A percentile compares a stretch with the other conserved stretches of the same genome.
These are phyloP conservation scores for Flaveria brownii DNA, from an alignment of 129 eudicot genomes.

Conservation along the genomic window DNA sequence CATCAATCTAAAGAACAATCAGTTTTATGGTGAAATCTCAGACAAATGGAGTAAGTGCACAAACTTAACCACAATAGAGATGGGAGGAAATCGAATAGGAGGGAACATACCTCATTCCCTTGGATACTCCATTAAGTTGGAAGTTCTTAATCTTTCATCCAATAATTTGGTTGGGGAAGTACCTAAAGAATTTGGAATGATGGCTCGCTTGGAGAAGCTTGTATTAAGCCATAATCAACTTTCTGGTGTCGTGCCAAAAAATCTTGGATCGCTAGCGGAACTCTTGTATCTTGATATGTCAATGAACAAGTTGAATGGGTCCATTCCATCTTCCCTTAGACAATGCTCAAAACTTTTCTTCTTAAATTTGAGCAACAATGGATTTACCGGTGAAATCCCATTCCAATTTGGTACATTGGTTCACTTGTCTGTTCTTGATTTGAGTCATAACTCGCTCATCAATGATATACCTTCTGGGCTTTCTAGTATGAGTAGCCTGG, in stretches of 20 bases:
- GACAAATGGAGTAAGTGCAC: constrained; percentile 43
- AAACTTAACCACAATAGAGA: constrained; percentile 26
- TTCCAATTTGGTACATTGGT: background rate
- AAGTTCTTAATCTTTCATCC: constrained; percentile 29
- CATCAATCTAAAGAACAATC: constrained; percentile 37
- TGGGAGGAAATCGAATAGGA: constrained; percentile 18
- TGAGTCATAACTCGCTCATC: constrained; percentile 30
- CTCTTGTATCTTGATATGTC: constrained; percentile 36
- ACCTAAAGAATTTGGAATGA: constrained; percentile 27
- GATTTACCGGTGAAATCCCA: constrained; percentile 25
- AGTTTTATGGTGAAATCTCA: constrained; percentile 39
- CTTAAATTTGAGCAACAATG: constrained; percentile 31
- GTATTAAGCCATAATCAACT: constrained; percentile 22
- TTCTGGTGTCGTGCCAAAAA: constrained; percentile 44
- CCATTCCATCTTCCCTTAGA: constrained; percentile 18
- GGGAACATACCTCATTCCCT: constrained; percentile 36
- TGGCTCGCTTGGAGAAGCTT: background rate
- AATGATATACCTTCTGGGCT: constrained; percentile 30
- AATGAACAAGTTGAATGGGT: constrained; percentile 33
- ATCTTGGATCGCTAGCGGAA: constrained; percentile 28
- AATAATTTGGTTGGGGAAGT: constrained; percentile 25
- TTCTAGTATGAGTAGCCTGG: constrained; percentile 16
- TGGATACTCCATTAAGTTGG: constrained; percentile 15
- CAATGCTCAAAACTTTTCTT: constrained; percentile 19
- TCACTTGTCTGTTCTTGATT: constrained; percentile 21